Evolutionary conservation across 768 basidiomycete species (phyloP).

Genomic region (Hypsizygus marmoreus): DNA sequence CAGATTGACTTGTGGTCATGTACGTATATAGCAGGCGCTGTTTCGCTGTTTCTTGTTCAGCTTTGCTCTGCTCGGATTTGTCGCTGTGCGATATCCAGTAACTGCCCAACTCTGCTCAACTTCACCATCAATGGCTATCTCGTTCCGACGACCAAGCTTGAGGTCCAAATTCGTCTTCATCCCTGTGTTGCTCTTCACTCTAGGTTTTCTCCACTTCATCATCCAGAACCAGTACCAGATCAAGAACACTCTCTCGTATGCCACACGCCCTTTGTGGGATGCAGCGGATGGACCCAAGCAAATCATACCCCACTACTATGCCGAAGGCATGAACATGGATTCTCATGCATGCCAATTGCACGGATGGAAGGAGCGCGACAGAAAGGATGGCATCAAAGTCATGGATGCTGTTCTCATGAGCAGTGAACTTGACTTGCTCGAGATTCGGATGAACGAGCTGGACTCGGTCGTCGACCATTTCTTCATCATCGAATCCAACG

Average conservation of each 20-base stretch:
- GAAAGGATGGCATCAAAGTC: slow-evolving; percentile 39
- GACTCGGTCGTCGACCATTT: slow-evolving; percentile 57
- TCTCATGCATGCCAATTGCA: slow-evolving; percentile 51
- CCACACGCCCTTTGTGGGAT: slow-evolving; percentile 65
- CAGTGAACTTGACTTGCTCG: slow-evolving; percentile 64
- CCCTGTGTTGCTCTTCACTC: slow-evolving; percentile 30
- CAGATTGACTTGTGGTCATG: too few species aligned
- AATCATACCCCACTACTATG: slow-evolving; percentile 56
- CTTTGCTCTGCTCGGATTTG: slow-evolving; percentile 21
- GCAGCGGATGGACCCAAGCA: slow-evolving; percentile 45
- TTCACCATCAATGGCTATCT: slow-evolving; percentile 17
- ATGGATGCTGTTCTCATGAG: slow-evolving; percentile 63
- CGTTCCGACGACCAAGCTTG: slow-evolving; percentile 28
- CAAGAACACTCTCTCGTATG: slow-evolving; percentile 53
- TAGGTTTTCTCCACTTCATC: slow-evolving; percentile 35
- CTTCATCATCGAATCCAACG: slow-evolving; percentile 62
- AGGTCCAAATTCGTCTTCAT: slow-evolving; percentile 33
- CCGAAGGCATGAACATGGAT: slow-evolving; percentile 50
- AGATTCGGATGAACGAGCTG: slow-evolving; percentile 64
- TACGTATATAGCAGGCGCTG: too few species aligned
- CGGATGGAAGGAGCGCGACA: slow-evolving; percentile 48
- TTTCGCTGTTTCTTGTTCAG: slow-evolving; percentile 8
- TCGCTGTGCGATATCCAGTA: slow-evolving; percentile 22
- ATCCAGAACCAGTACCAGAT: slow-evolving; percentile 50
- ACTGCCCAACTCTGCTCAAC: slow-evolving; percentile 3